Evolutionary conservation across 2,329 filamentous ascomycete genomes (phyloP), one percentile per base, ranked within the genome.

Genomic region (Rhytidhysteron rufulum): DNA sequence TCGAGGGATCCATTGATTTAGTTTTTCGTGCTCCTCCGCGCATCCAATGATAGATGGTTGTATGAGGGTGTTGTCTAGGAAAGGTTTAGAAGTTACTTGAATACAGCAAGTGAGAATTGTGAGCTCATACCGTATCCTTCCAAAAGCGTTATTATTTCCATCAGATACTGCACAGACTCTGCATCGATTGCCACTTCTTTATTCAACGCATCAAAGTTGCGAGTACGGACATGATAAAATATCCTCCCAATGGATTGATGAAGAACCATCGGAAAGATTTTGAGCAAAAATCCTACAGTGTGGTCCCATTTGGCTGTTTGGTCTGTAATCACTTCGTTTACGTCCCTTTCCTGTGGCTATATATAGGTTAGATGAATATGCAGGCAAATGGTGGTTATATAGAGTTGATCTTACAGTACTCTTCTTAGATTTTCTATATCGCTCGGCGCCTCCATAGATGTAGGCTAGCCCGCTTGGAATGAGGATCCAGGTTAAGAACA

Each of bases 381-480:
- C 10, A 10, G 33, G 60, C 31, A 60, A 54, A 34, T 18, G 18
- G 6, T 18, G 33, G n/a, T n/a, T 18, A 11, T 33, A 21, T 18
- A 18, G 9, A 19, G 20, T 4, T 15, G 8, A 2, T 55, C 61
- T 59, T 44, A 64, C 62, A 3, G 61, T 65, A 19, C 57, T 55
- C 33, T 54, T 58, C 24, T 65, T 65, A 1, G 58, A 58, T 25
- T 48, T 52, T 31, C 63, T 62, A 40, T 65, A 66, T 11, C 53
- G 51, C 34, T 57, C 48, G 4, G 61, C 62, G 18, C 60, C 54
- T 6, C 49, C 48, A 32, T 60, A 53, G 16, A 66, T 62, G 44
- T 62, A 66, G 18, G 63, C 58, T 8, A 66, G 54, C 32, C 65
- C 64, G 53, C 53, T 63, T 32, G 62, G 54, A 9, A 65, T 48